These are phyloP conservation scores for Adansonia gregorii DNA, from an alignment of 441 rosid species.

Conservation along the genomic window DNA sequence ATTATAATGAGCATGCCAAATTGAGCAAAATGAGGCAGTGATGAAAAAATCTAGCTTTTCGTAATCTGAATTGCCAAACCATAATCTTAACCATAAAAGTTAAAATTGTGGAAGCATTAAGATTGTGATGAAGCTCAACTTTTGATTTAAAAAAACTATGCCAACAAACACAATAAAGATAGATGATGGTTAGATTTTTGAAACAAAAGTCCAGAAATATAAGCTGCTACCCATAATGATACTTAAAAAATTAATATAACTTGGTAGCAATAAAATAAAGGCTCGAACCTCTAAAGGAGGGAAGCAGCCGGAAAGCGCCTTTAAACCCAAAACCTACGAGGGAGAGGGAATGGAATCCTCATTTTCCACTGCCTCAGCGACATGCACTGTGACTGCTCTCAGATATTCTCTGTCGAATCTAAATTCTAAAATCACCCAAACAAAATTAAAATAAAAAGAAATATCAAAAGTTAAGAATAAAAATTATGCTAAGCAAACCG, in stretches of 20 bases:
- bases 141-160: no score
- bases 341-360: slow-evolving; percentile 46
- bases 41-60: background rate
- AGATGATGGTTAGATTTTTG: no score
- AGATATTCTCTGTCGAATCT: slow-evolving; percentile 11
- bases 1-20: background rate
- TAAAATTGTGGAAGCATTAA: no score
- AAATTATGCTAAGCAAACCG: no score
- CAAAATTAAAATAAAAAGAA: no score
- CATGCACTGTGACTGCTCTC: background rate
- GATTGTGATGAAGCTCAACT: no score
- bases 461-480: background rate
- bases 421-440: background rate
- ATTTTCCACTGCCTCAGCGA: slow-evolving; percentile 35
- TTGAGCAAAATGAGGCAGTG: background rate
- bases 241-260: no score
- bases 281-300: slow-evolving; percentile 29
- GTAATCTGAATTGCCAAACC: no score
- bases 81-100: no score
- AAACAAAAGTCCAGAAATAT: background rate
- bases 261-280: background rate
- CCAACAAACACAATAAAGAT: no score
- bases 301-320: slow-evolving; percentile 18
- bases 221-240: background rate
- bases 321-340: slow-evolving; percentile 31